Evolutionary conservation across 2,329 filamentous ascomycete genomes (phyloP), one percentile per base, ranked within the genome.

Genomic region (Teratosphaeria viscida): DNA sequence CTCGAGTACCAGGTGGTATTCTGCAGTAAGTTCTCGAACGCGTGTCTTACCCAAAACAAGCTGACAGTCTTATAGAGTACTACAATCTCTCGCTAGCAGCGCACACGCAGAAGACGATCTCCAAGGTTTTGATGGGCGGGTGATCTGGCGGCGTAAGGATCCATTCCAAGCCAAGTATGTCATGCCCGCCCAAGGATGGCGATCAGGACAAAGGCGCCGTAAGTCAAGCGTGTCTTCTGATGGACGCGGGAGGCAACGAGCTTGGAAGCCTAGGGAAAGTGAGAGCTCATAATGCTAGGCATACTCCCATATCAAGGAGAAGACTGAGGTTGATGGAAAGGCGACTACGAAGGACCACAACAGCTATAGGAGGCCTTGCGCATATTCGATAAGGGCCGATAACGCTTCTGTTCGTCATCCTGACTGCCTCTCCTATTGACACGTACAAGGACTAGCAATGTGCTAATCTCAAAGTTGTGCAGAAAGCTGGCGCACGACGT

Each of bases 111-210:
- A 82, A 82, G 72, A 73, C 74, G 49, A 78, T 80, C 58, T 84
- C 81, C 49, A 76, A 75, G 14, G 73, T 78, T 62, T 69, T 84
- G 61, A 77, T 74, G 26, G 67, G 70, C 53, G 32, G 53, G 26
- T 54, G 43, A 49, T n/a, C 34, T 72, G 82, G 61, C 84, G 81
- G 81, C 69, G 75, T 55, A 70, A 73, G 39, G 81, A 83, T 63
- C 74, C 73, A 54, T 78, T 77, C 72, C 76, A 80, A 65, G 73
- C 75, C 61, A 77, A 80, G 64, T 83, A 80, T 80, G n/a, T 49
- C 43, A 23, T 49, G 5, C 43, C 19, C n/a, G 43, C 7, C 43
- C 16, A 23, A 23, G 43, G 74, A 35, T 35, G 58, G 57, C 29
- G 54, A 55, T 55, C 54, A 55, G 19, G 19, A 32, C 34, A n/a